Evolutionary conservation across 805 yeast genomes (phyloP).

Genomic region (Zygosaccharomyces pseudorouxii): DNA sequence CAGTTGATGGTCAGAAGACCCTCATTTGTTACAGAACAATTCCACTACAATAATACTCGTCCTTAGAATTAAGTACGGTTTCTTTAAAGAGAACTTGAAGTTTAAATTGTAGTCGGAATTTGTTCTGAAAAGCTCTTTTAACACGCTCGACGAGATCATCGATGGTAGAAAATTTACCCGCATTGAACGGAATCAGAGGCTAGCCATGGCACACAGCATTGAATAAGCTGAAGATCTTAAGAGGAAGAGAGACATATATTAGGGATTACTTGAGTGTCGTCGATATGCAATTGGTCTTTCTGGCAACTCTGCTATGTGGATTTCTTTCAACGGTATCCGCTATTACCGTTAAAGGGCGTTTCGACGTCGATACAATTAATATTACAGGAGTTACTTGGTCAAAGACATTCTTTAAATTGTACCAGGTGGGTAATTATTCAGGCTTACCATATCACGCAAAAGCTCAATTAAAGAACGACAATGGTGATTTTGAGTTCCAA

Average conservation of each 20-base stretch:
- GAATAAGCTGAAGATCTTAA: neutral
- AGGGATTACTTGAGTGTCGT: constrained; percentile 2
- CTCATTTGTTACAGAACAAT: constrained; percentile 23
- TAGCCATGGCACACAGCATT: neutral
- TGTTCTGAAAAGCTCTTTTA: neutral
- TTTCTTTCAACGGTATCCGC: constrained; percentile 11
- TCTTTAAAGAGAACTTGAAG: constrained; percentile 7
- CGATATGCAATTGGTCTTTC: constrained; percentile 3
- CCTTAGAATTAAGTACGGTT: constrained; percentile 32
- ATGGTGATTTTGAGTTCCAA: constrained; percentile 29
- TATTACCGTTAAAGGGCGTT: constrained; percentile 28
- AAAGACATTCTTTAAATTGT: constrained; percentile 25
- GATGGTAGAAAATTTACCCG: constrained; percentile 2
- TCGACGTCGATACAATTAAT: constrained; percentile 22
- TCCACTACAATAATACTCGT: constrained; percentile 39
- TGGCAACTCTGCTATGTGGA: constrained; percentile 8
- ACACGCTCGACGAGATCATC: neutral
- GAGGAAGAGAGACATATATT: neutral
- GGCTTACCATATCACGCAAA: constrained; percentile 13
- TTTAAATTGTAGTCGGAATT: neutral
- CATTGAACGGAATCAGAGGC: neutral
- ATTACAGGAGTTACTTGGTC: constrained; percentile 19
- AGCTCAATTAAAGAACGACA: constrained; percentile 13
- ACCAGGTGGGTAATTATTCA: constrained; percentile 26
- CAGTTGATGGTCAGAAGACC: neutral